Percentiles rank a stretch among this genome's conserved stretches.
These are phyloP conservation scores for Piromyces sp. DNA, from an alignment of 192 early-diverging fungal genomes.

Conservation along the genomic window DNA sequence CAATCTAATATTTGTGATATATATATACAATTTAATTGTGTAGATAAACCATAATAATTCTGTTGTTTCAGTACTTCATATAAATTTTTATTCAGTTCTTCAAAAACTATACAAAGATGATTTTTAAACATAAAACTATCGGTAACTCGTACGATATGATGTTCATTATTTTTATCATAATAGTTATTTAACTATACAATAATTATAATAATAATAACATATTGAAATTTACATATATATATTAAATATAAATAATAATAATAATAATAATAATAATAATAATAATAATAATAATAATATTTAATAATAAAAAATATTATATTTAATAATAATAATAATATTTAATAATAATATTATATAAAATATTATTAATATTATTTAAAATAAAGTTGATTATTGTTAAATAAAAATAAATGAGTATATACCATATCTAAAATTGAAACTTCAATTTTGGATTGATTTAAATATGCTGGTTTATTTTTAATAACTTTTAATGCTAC, in stretches of 20 bases:
- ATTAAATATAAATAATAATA: neutral
- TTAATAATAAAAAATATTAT: too few species aligned
- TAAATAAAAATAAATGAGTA: neutral
- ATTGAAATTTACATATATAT: neutral
- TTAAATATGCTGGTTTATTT: slow-evolving; percentile 92
- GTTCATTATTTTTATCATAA: slow-evolving; percentile 69
- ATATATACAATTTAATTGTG: slow-evolving; percentile 81
- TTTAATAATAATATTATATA: too few species aligned
- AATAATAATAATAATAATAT: too few species aligned
- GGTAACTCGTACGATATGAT: slow-evolving; percentile 72
- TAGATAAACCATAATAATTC: slow-evolving; percentile 80
- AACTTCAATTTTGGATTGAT: slow-evolving; percentile 93
- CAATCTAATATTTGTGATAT: slow-evolving; percentile 84
- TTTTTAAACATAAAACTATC: slow-evolving; percentile 84
- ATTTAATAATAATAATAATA: too few species aligned
- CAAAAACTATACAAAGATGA: slow-evolving; percentile 94
- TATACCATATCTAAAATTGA: slow-evolving; percentile 70
- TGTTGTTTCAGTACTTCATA: slow-evolving; percentile 98
- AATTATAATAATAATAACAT: neutral
- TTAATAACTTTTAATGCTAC: slow-evolving; percentile 97
- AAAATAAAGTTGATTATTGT: too few species aligned
- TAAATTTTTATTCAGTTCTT: slow-evolving; percentile 85
- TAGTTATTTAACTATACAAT: slow-evolving; percentile 60
- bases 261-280: too few species aligned
- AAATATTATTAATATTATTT: too few species aligned